phyloP scores from a whole-genome alignment of 2,329 filamentous ascomycete genomes.

The Nothophaeocryptopus gaeumannii region DNA sequence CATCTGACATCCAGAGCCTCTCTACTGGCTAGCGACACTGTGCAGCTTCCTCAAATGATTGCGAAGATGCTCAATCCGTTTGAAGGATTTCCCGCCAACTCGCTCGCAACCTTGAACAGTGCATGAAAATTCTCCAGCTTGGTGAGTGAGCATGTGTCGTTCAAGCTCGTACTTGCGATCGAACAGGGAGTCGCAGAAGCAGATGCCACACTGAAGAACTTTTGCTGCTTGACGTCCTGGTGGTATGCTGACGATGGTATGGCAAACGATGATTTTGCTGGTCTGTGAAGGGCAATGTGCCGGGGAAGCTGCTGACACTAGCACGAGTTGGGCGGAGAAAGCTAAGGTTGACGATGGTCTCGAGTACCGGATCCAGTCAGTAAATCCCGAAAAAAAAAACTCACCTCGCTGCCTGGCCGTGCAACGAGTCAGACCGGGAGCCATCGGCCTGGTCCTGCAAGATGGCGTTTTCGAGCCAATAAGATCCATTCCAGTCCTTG shows the following conservation, averaged over 20 bases:
- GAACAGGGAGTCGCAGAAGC: constrained; percentile 21
- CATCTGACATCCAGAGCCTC: too few relatives aligned
- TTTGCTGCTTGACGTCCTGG: constrained; percentile 6
- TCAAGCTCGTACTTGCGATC: constrained; percentile 25
- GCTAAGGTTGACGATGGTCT: too few relatives aligned
- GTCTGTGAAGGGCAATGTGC: too few relatives aligned
- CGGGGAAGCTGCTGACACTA: too few relatives aligned
- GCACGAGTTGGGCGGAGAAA: too few relatives aligned
- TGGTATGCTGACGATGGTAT: not conserved
- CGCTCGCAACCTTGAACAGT: constrained; percentile 12
- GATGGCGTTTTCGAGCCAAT: constrained; percentile 7
- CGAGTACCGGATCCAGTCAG: too few relatives aligned
- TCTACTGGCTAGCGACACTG: not conserved
- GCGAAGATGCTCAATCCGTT: constrained; percentile 11
- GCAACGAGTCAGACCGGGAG: not conserved
- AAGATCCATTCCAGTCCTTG: constrained; percentile 2
- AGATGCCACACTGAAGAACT: constrained; percentile 20
- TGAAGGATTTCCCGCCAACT: constrained; percentile 7
- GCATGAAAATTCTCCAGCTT: constrained; percentile 5
- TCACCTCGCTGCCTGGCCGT: not conserved
- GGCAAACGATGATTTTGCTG: constrained; percentile 5
- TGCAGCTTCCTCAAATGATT: constrained; percentile 15
- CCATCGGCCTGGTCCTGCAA: not conserved
- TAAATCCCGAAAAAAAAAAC: too few relatives aligned
- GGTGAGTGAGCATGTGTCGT: constrained; percentile 23